These are phyloP conservation scores for Tetracladium marchalianum DNA, from an alignment of 495 filamentous ascomycete genomes.

Conservation along the genomic window DNA sequence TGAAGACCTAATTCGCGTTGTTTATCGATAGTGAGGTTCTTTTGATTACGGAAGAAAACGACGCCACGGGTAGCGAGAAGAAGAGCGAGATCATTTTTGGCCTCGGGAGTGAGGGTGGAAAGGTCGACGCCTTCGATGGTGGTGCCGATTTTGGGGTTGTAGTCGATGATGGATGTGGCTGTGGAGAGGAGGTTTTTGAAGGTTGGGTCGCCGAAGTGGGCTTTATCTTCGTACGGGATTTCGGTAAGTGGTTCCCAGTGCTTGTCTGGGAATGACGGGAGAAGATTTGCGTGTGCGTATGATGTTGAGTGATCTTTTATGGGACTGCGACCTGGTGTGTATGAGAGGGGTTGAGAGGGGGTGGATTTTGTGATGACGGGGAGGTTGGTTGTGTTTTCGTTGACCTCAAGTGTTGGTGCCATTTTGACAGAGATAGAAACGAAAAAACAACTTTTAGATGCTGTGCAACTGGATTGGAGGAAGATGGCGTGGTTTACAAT, in stretches of 20 bases:
- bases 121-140: slow-evolving; percentile 64
- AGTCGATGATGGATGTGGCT: slow-evolving; percentile 24
- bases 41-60: slow-evolving; percentile 63
- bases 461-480: too few species aligned
- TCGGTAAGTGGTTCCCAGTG: slow-evolving; percentile 42
- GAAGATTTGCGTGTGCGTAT: slow-evolving; percentile 47
- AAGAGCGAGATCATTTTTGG: slow-evolving; percentile 67
- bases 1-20: slow-evolving; percentile 54
- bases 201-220: slow-evolving; percentile 41
- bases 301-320: slow-evolving; percentile 31
- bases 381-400: background rate
- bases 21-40: slow-evolving; percentile 48
- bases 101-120: slow-evolving; percentile 51
- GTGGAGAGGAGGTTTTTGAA: slow-evolving; percentile 38
- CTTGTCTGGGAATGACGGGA: slow-evolving; percentile 46
- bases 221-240: slow-evolving; percentile 44
- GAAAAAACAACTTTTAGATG: background rate
- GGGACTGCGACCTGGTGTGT: slow-evolving; percentile 9
- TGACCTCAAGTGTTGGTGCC: slow-evolving; percentile 11
- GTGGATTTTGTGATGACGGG: background rate
- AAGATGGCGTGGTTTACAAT: too few species aligned
- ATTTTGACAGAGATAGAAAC: slow-evolving; percentile 1
- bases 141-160: slow-evolving; percentile 57
- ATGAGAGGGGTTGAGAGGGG: background rate
- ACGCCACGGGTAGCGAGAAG: slow-evolving; percentile 63